Base-by-base conservation (phyloP, 345 rosid species). In the Aethionema arabicum region DNA sequence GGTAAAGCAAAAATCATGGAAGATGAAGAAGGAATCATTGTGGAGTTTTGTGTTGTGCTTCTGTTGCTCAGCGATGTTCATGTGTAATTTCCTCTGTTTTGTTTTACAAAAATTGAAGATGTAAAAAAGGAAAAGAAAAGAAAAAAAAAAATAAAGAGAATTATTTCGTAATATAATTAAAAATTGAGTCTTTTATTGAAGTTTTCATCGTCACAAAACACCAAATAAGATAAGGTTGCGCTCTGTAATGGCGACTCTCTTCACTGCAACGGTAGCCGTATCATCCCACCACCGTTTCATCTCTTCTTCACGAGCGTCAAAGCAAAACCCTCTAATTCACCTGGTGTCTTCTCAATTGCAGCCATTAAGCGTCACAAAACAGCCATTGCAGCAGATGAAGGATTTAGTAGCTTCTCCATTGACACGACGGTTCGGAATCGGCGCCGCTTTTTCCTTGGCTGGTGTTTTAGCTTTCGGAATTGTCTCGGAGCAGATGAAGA, bases 351-450 rank as follows among this genome's bases (percentile, higher is more conserved):
- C 44, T 31, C 36, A 16, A 8, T 16, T 47, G 44, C 64, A 62
- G 63, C 51, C 64, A 0, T 11, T 57, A 43, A 50, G 12, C 60
- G 30, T 51, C 48, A 4, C 65, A 0, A 52, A 38, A 46, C 41
- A 42, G 6, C 27, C 38, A 40, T 63, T 56, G 64, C 74, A 56
- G 21, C 49, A 47, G n/a, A 15, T 31, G 38, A 79, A 87, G 2
- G 96, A 91, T 72, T 85, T 84, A 91, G 77, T 92, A 21, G 85
- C 91, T 53, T 81, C 93, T 49, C 77, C 82, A 11, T 72, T 92
- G 59, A 92, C 98, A 31, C 78, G 96, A 66, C 77, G 96, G 60
- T 87, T 83, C 62, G 91, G 96, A 9, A 74, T 92, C 32, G 91
- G 95, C 15, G 95, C 90, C 2, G 96, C 93, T 42, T 82, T 92